These are phyloP conservation scores for Agaricus subrufescens DNA, from an alignment of 768 basidiomycete genomes.

Conservation along the genomic window DNA sequence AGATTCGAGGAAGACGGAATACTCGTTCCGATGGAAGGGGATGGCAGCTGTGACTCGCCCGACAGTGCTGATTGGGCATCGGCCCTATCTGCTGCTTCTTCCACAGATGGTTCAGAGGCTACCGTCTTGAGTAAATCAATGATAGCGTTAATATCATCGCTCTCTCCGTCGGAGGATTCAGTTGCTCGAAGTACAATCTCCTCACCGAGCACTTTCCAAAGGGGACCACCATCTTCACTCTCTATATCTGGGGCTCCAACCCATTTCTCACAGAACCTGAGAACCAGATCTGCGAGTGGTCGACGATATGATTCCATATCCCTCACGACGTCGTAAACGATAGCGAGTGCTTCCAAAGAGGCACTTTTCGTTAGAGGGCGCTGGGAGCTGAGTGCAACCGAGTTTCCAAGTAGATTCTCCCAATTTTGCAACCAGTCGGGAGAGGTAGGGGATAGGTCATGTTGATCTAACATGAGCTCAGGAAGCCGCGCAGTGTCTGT, in stretches of 20 bases:
- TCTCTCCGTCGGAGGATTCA: conserved; percentile 25
- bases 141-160: conserved; percentile 18
- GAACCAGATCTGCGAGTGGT: conserved; percentile 48
- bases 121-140: conserved; percentile 36
- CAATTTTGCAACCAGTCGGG: conserved; percentile 71
- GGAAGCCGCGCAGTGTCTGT: conserved; percentile 61
- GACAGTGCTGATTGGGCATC: conserved; percentile 37
- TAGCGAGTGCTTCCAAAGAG: conserved; percentile 52
- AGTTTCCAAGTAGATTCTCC: conserved; percentile 50
- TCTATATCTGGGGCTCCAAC: conserved; percentile 21
- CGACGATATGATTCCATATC: conserved; percentile 66
- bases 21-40: conserved; percentile 22
- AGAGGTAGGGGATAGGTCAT: conserved; percentile 66
- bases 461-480: conserved; percentile 57
- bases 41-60: conserved; percentile 33
- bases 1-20: conserved; percentile 24
- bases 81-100: conserved; percentile 37
- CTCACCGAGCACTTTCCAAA: conserved; percentile 65
- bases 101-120: conserved; percentile 30
- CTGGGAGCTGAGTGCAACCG: conserved; percentile 34
- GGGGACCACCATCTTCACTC: conserved; percentile 32
- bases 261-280: conserved; percentile 33
- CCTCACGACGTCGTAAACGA: conserved; percentile 59
- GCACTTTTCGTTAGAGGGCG: conserved; percentile 51
- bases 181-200: conserved; percentile 56